These are phyloP conservation scores for Ophiostoma sp. DNA, from an alignment of 2,329 filamentous ascomycete genomes.

Conservation along the genomic window DNA sequence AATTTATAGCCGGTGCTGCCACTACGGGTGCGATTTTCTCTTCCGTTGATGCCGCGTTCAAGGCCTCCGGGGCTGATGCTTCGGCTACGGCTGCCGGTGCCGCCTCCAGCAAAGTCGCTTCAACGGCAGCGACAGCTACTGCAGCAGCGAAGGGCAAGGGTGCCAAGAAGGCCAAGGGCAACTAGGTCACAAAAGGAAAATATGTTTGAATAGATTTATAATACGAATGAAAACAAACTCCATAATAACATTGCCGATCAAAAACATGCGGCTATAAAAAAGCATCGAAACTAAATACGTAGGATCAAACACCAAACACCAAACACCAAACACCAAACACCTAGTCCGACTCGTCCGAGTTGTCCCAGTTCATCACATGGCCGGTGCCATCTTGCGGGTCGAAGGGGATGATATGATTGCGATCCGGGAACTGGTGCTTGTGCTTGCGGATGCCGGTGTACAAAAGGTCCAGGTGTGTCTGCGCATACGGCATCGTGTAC, in stretches of 20 bases:
- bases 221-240: not conserved
- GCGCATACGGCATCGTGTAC: conserved; percentile 1
- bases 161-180: conserved; percentile 19
- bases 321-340: not conserved
- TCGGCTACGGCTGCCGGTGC: conserved; percentile 15
- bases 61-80: conserved; percentile 20
- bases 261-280: not conserved
- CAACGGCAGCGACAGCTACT: conserved; percentile 3
- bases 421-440: conserved; percentile 27
- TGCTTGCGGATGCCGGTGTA: not conserved
- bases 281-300: not conserved
- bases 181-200: not conserved
- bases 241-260: not conserved
- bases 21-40: conserved; percentile 24
- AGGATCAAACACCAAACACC: not conserved
- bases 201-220: not conserved
- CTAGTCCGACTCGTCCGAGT: conserved; percentile 19
- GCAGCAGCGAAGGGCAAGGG: conserved; percentile 15
- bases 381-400: no score
- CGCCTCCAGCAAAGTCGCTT: not conserved
- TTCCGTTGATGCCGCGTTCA: conserved; percentile 23
- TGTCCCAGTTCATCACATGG: not conserved
- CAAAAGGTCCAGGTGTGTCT: not conserved
- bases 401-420: not conserved
- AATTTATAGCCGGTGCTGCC: conserved; percentile 20